phyloP scores from a whole-genome alignment of 2,329 filamentous ascomycete species.

The Pyrenophora tritici-repentis region DNA sequence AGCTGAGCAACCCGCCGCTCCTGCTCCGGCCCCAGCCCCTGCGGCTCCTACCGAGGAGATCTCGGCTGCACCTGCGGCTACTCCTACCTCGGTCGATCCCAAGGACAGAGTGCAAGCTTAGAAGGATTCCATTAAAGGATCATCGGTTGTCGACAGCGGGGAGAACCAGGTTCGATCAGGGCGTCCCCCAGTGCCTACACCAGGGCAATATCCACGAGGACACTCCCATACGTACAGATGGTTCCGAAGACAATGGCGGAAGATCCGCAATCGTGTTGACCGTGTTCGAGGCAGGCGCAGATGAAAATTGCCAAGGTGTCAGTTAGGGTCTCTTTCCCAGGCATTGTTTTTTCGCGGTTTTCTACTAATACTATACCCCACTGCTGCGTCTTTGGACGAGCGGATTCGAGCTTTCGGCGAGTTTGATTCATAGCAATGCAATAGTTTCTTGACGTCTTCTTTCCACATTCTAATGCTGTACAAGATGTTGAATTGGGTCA shows the following conservation, averaged over 20 bases:
- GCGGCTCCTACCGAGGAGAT: background rate
- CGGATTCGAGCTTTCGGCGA: conserved; percentile 10
- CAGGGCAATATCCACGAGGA: too few relatives aligned
- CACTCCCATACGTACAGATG: too few relatives aligned
- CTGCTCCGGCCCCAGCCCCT: background rate
- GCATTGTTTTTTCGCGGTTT: conserved; percentile 22
- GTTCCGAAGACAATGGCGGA: background rate
- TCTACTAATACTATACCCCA: conserved; percentile 44
- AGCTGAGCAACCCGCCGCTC: background rate
- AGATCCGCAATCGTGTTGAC: background rate
- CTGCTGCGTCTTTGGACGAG: conserved; percentile 27
- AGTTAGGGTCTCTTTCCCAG: conserved; percentile 2
- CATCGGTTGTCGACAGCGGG: background rate
- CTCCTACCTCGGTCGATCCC: background rate
- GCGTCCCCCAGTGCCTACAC: too few relatives aligned
- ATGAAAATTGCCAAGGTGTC: background rate
- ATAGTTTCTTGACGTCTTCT: background rate
- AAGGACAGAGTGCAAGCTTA: conserved; percentile 12
- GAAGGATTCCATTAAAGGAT: background rate
- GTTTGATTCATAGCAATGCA: conserved; percentile 1
- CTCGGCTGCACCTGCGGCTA: background rate
- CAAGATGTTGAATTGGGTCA: background rate
- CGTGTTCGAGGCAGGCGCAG: conserved; percentile 1
- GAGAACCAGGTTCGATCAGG: too few relatives aligned
- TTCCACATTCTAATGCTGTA: background rate